phyloP scores from a whole-genome alignment of 352 stramenopile genomes.

The Pilasporangium apinafurcum region DNA sequence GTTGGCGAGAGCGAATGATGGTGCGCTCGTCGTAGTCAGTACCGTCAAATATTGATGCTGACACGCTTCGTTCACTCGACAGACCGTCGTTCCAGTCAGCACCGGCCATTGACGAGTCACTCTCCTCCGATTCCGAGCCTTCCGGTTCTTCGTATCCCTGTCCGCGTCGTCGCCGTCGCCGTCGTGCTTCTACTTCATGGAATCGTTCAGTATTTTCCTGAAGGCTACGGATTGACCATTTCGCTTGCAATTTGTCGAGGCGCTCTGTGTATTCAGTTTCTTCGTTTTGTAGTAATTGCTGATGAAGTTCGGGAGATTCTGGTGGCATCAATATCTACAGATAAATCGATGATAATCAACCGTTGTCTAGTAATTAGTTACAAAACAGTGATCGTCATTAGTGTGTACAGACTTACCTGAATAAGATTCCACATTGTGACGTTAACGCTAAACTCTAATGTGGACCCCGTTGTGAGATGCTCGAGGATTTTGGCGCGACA shows the following conservation, averaged over 20 bases:
- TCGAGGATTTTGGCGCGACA: constrained; percentile 35
- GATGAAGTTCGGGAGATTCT: constrained; percentile 6
- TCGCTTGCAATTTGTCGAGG: constrained; percentile 41
- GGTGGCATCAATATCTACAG: constrained; percentile 31
- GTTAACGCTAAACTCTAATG: constrained; percentile 45
- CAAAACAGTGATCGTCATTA: too few relatives aligned
- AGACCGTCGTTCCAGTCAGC: constrained; percentile 1
- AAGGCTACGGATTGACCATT: constrained; percentile 49
- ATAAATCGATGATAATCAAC: background rate
- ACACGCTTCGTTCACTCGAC: background rate
- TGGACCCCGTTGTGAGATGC: constrained; percentile 11
- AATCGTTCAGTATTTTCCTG: constrained; percentile 17
- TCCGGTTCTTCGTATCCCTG: constrained; percentile 11
- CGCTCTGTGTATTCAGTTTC: constrained; percentile 42
- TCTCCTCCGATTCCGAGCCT: constrained; percentile 4
- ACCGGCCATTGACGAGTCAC: constrained; percentile 7
- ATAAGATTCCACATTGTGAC: constrained; percentile 69
- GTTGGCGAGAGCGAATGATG: background rate
- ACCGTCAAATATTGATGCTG: too few relatives aligned
- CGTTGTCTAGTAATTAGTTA: too few relatives aligned
- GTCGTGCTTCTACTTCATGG: constrained; percentile 13
- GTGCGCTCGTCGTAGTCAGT: constrained; percentile 2
- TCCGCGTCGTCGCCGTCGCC: constrained; percentile 3
- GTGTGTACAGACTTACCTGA: constrained; percentile 46
- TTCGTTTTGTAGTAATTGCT: too few relatives aligned